Base-by-base conservation (phyloP, 2,329 filamentous ascomycete species). In the Thelonectria discophora region DNA sequence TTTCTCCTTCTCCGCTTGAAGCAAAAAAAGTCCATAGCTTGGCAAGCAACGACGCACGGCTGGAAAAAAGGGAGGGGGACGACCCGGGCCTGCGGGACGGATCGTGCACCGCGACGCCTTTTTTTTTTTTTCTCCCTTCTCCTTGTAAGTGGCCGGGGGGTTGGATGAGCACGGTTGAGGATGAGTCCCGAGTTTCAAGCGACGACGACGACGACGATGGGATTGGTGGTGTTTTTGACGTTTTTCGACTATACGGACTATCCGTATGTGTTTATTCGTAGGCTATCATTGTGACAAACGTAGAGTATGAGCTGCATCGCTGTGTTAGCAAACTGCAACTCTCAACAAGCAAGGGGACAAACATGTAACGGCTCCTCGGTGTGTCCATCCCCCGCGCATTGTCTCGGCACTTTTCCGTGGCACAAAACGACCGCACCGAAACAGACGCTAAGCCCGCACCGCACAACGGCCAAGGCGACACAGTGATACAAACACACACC, bases 391-490 rank as follows among this genome's bases (percentile, higher is more conserved):
- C 45, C 46, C 55, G 55, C 54, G 54, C 49, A 30, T 55, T 39
- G 45, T 55, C 7, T 34, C 42, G 43, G 42, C 51, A 62, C n/a
- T 56, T 58, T 54, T 24, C 24, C 24, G 7, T 7, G 4, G 24
- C 24, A n/a, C n/a, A n/a, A 42, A 34, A 43, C 37, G 45, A 24
- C 39, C 55, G 40, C 6, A 12, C 21, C 20, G 11, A 45, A 52
- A 46, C 61, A 50, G 7, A 24, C 57, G 56, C 57, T 64, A 64
- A 60, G 62, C 27, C n/a, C n/a, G n/a, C n/a, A n/a, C 57, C 57
- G 63, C 17, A 45, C 40, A 18, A 53, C 13, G 42, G 17, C 37
- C 46, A 34, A 17, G 58, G 58, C 37, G 21, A 11, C 20, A 15
- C 39, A 21, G 27, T 49, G 42, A 15, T 20, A 15, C 40, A 15